Evolutionary conservation across 768 basidiomycete genomes (phyloP), one percentile per base, ranked within the genome.

Genomic region (Psilocybe sp.): DNA sequence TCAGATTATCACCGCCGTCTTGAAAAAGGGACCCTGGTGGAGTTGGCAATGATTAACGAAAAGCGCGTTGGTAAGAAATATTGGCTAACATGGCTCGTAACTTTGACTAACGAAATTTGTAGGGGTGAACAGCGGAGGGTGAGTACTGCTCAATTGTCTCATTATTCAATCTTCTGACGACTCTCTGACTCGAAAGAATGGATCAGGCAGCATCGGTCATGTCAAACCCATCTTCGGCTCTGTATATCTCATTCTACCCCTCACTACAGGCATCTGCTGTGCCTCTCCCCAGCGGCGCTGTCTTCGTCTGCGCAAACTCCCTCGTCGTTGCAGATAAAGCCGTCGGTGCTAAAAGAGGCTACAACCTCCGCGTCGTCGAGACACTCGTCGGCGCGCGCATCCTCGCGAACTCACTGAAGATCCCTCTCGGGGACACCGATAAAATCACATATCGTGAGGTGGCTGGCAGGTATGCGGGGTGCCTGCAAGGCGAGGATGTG

Each of bases 281-380:
- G 8, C 80, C 78, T 1, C 78, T 97, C 8, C 74, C 79, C 32
- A 59, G 60, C 47, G 73, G 72, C 20, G 76, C 80, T 0, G 78
- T 83, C 12, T 86, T 89, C 60, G 85, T 91, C 48, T 81, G 82
- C 61, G 84, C 88, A n/a, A 90, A 92, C 71, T 90, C 90, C 14
- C 82, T 92, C 35, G 84, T 91, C 32, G 81, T 87, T 18, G 81
- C 88, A 23, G 86, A 93, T 64, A 93, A 95, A 65, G 81, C 82
- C 1, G 75, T 83, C 47, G 82, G 81, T 33, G 88, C 90, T 1
- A 88, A 85, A 57, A 78, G 75, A 33, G 78, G 84, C 40, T 95
- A 96, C 72, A 96, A 97, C 62, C 75, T 95, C 13, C 89, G 91
- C 32, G 92, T 94, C 32, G 88, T 95, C n/a, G 93, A 97, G 66